Base-by-base conservation (phyloP, 78 protist species). In the Speleostelium caveatum region DNA sequence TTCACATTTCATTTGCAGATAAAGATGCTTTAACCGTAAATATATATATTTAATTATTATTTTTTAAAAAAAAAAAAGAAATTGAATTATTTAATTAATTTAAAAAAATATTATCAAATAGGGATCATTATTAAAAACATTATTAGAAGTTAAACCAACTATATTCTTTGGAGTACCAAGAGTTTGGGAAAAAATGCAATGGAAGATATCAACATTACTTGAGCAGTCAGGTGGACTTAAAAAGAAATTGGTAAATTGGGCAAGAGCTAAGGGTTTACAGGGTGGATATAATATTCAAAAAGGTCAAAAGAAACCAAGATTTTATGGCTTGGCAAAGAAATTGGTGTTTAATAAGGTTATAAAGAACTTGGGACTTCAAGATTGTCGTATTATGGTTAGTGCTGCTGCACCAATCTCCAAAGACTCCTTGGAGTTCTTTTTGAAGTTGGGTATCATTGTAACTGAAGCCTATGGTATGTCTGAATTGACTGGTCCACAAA, bases 151-250 rank as follows among this genome's bases (percentile, higher is more conserved):
- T 35, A 86, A 69, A 24, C 98, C 97, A 56, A 95, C 97, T 19
- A 22, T 95, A 6, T 90, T 95, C 92, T 71, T 71, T 71, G 61
- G 97, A 21, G 97, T 96, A 26, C 97, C 97, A 62, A 79, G 98
- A 28, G 97, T 97, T 60, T 96, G 97, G 97, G 98, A 97, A 86
- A 96, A 96, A 75, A 87, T 97, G 73, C 93, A 51, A 75, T 87
- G 80, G 30, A 79, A 65, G 32, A 63, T 96, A 51, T 56, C 51
- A 26, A 30, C 71, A 8, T 24, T 77, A 1, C 78, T 88, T 24
- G 17, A n/a, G n/a, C 30, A 39, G 61, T 33, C 32, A 21, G 38
- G 66, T 2, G 96, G 93, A 26, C 7, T 94, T 19, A 71, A 45
- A 75, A 73, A 80, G 91, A 76, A 66, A 36, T 71, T 95, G 16